Evolutionary conservation across 1,284 basidiomycete genomes (phyloP).

Genomic region (Lentinus polychrous): DNA sequence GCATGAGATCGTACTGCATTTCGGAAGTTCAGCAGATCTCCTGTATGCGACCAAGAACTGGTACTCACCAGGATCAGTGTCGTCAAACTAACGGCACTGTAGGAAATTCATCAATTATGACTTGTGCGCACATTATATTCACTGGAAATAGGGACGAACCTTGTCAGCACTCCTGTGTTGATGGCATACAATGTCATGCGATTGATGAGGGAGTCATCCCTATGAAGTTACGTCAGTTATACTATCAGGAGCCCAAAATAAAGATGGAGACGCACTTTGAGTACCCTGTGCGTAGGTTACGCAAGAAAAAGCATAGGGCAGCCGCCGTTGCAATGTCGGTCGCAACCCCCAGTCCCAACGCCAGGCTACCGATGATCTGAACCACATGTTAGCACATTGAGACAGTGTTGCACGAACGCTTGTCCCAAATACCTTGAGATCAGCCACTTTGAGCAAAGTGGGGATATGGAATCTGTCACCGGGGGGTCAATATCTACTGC

Average conservation of each 20-base stretch:
- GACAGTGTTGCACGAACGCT: too few species aligned
- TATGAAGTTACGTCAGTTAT: slow-evolving; percentile 19
- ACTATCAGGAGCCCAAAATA: background rate
- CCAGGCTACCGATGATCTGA: slow-evolving; percentile 30
- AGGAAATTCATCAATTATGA: background rate
- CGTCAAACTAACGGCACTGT: slow-evolving; percentile 49
- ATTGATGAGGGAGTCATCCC: slow-evolving; percentile 55
- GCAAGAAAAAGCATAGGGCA: slow-evolving; percentile 46
- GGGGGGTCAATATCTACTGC: background rate
- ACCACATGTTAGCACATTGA: too few species aligned
- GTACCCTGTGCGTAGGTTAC: slow-evolving; percentile 41
- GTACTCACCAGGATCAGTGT: slow-evolving; percentile 48
- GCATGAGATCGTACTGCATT: slow-evolving; percentile 48
- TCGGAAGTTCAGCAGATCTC: background rate
- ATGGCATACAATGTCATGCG: slow-evolving; percentile 46
- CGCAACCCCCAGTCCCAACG: slow-evolving; percentile 36
- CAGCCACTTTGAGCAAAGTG: slow-evolving; percentile 17
- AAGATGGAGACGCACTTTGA: slow-evolving; percentile 26
- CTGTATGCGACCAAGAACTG: background rate
- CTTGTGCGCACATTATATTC: background rate
- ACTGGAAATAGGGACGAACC: slow-evolving; percentile 27
- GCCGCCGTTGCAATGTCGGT: slow-evolving; percentile 43
- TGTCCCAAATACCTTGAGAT: slow-evolving; percentile 9
- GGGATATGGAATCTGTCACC: slow-evolving; percentile 17
- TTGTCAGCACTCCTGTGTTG: slow-evolving; percentile 56